Conservation (phyloP, 805 yeast genomes). For the Cyberlindnera americana region DNA sequence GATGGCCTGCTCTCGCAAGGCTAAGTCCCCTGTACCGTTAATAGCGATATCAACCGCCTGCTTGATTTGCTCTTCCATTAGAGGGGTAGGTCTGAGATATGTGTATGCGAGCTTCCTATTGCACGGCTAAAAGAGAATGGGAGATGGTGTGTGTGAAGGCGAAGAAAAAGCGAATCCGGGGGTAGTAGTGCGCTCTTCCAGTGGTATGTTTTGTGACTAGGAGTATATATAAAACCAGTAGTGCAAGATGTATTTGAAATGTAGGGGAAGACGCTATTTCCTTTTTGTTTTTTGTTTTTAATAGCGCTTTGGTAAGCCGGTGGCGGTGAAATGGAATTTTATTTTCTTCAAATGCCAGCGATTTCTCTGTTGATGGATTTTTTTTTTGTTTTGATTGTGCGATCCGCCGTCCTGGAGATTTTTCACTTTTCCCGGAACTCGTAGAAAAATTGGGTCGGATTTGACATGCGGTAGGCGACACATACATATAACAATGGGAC, state of each 20-base stretch:
- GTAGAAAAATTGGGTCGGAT: background rate
- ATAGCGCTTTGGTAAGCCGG: too few relatives aligned
- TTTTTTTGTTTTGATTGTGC: constrained; percentile 11
- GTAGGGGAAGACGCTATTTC: too few relatives aligned
- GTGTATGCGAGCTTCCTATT: too few relatives aligned
- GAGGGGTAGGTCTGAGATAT: background rate
- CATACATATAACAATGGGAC: background rate
- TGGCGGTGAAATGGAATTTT: background rate
- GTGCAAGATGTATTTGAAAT: too few relatives aligned
- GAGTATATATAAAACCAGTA: too few relatives aligned
- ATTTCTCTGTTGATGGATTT: constrained; percentile 2
- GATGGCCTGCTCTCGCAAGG: constrained; percentile 35
- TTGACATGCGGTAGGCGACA: background rate
- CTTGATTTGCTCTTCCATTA: constrained; percentile 25
- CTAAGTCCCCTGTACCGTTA: constrained; percentile 25
- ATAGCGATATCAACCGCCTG: constrained; percentile 32
- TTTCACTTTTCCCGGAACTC: background rate
- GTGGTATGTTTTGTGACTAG: too few relatives aligned
- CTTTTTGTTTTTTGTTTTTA: too few relatives aligned
- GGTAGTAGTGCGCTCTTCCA: too few relatives aligned
- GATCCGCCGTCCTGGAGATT: constrained; percentile 5
- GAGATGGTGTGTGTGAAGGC: background rate
- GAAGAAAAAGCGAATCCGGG: too few relatives aligned
- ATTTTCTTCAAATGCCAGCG: constrained; percentile 1
- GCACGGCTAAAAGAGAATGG: too few relatives aligned